Evolutionary conservation across 106 monocot species (phyloP).

Genomic region (Hemerocallis citrina): DNA sequence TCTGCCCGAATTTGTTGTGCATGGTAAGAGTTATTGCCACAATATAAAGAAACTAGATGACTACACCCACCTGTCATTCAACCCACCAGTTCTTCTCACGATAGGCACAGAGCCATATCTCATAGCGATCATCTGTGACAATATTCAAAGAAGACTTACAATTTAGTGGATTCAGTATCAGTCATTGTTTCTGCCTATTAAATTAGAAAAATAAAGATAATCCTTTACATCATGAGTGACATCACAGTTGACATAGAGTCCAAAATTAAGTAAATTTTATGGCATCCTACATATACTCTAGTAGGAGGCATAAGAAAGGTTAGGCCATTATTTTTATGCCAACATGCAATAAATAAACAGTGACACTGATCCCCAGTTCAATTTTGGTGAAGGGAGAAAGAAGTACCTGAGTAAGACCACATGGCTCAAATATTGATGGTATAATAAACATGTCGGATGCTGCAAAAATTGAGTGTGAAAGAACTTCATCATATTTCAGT

Average conservation of each 20-base stretch:
- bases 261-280: no score
- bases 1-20: background rate
- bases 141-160: conserved; percentile 1
- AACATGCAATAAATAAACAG: no score
- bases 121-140: conserved; percentile 94
- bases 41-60: background rate
- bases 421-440: conserved; percentile 92
- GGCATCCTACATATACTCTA: no score
- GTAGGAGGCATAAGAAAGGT: no score
- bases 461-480: conserved; percentile 80
- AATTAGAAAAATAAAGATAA: background rate
- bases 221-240: no score
- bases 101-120: conserved; percentile 95
- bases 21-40: background rate
- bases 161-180: background rate
- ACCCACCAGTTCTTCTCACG: conserved; percentile 78
- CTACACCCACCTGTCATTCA: conserved; percentile 71
- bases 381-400: background rate
- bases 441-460: conserved; percentile 87
- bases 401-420: conserved; percentile 93
- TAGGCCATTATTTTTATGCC: no score
- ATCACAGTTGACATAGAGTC: no score
- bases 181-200: background rate
- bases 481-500: conserved; percentile 79
- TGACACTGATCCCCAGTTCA: background rate